phyloP scores from a whole-genome alignment of 108 stramenopile species.

The Aurantiochytrium sp. region DNA sequence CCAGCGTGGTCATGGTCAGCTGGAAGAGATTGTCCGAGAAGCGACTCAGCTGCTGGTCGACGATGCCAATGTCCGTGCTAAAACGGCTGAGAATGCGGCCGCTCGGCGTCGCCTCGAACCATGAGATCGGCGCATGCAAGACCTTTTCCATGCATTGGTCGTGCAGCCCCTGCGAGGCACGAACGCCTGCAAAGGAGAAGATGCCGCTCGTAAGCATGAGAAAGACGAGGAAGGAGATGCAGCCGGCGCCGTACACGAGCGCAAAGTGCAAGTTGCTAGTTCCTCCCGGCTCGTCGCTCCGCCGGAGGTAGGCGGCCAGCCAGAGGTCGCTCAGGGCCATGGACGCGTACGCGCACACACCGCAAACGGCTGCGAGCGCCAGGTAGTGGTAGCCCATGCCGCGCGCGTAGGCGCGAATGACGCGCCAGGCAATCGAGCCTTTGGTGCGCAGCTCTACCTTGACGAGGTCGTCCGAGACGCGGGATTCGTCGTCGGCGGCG shows the following conservation, averaged over 20 bases:
- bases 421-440: neutral
- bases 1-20: neutral
- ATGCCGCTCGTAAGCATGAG: neutral
- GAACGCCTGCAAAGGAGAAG: slow-evolving; percentile 37
- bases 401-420: neutral
- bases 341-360: neutral
- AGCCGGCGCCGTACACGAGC: neutral
- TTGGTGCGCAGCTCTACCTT: neutral
- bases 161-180: slow-evolving; percentile 71
- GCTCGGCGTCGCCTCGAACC: slow-evolving; percentile 84
- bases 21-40: neutral
- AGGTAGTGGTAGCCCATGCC: neutral
- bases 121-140: slow-evolving; percentile 72
- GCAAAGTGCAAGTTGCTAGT: neutral
- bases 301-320: neutral
- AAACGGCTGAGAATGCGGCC: slow-evolving; percentile 79
- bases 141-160: slow-evolving; percentile 71
- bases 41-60: neutral
- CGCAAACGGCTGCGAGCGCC: neutral
- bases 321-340: slow-evolving; percentile 9
- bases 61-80: neutral
- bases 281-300: neutral
- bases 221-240: neutral
- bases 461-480: neutral
- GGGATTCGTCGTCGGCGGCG: neutral